Percentiles rank a stretch among this genome's conserved stretches.
phyloP scores from a whole-genome alignment of 306 rosid genomes.

The Casuarina cunninghamiana region DNA sequence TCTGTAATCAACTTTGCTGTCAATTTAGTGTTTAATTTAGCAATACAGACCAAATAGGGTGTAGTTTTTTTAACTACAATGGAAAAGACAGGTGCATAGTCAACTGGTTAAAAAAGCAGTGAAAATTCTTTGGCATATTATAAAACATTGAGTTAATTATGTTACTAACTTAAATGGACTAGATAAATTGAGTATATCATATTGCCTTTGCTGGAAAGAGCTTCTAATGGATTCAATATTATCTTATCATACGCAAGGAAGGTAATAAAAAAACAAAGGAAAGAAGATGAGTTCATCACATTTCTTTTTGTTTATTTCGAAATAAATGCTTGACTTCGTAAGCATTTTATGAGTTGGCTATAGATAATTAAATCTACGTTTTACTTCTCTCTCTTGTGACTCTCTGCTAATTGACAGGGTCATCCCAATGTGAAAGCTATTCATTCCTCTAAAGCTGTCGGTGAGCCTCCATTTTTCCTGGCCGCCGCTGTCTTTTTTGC shows the following conservation, averaged over 20 bases:
- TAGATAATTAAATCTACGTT: neutral
- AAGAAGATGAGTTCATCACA: too few species aligned
- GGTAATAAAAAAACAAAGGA: too few species aligned
- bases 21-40: neutral
- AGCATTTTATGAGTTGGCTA: neutral
- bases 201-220: neutral
- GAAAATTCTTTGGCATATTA: neutral
- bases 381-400: slow-evolving; percentile 16
- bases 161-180: neutral
- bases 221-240: neutral
- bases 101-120: neutral
- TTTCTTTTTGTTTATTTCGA: neutral
- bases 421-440: slow-evolving; percentile 92
- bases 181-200: neutral
- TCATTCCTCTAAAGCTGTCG: slow-evolving; percentile 96
- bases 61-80: neutral
- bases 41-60: neutral
- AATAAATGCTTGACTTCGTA: neutral
- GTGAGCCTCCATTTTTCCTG: slow-evolving; percentile 96
- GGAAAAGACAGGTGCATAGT: neutral
- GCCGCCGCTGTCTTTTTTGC: slow-evolving; percentile 82
- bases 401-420: slow-evolving; percentile 51
- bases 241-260: too few species aligned
- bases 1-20: neutral
- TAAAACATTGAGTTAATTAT: neutral